phyloP scores from a whole-genome alignment of 2,329 filamentous ascomycete genomes.

The Endothia cerciana region DNA sequence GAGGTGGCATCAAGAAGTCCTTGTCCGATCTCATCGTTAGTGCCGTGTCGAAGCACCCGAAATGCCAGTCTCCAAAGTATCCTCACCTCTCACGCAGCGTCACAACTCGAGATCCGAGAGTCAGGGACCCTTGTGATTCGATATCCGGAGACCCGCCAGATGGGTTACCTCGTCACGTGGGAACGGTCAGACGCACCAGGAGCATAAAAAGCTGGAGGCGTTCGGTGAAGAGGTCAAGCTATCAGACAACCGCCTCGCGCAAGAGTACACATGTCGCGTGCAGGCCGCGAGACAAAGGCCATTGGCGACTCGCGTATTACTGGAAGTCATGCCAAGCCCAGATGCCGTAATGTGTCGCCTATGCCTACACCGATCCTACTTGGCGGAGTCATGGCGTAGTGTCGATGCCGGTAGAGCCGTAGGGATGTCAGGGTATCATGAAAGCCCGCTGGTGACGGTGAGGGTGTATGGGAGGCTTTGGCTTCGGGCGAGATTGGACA shows the following conservation, averaged over 20 bases:
- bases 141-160: background rate
- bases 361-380: background rate
- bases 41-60: no score
- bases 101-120: background rate
- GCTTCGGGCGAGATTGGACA: background rate
- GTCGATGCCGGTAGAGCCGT: no score
- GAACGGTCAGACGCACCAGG: background rate
- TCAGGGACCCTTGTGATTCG: background rate
- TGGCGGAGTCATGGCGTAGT: background rate
- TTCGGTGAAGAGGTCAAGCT: background rate
- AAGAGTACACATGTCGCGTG: background rate
- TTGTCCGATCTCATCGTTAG: no score
- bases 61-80: background rate
- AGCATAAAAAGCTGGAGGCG: background rate
- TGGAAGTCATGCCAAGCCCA: conserved; percentile 2
- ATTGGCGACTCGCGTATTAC: conserved; percentile 3
- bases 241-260: background rate
- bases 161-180: background rate
- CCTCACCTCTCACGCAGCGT: background rate
- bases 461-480: background rate
- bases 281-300: background rate
- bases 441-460: background rate
- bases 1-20: no score
- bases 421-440: background rate
- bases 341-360: background rate